Evolutionary conservation across 2,329 filamentous ascomycete genomes (phyloP).

Genomic region (Blumeria hordei): DNA sequence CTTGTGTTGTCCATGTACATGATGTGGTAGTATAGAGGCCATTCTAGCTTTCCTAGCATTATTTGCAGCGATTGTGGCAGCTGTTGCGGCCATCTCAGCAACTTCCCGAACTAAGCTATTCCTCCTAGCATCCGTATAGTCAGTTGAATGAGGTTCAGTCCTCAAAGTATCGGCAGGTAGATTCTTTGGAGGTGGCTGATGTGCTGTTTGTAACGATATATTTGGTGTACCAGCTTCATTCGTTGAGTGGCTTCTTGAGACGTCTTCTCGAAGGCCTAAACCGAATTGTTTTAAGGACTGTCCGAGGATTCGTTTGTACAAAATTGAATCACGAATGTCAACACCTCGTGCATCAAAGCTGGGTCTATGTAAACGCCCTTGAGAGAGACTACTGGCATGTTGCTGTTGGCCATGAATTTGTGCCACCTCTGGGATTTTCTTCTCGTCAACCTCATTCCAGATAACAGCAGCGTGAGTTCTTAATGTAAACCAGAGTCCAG

Average conservation of each 20-base stretch:
- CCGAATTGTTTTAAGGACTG: conserved; percentile 75
- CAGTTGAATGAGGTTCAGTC: conserved; percentile 31
- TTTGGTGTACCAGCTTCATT: conserved; percentile 16
- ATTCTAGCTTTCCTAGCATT: conserved; percentile 37
- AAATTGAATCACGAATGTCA: conserved; percentile 64
- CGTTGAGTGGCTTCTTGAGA: conserved; percentile 18
- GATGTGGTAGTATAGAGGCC: conserved; percentile 19
- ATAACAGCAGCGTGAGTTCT: conserved; percentile 91
- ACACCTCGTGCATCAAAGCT: conserved; percentile 14
- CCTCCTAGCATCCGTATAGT: conserved; percentile 64
- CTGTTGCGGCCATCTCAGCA: conserved; percentile 80
- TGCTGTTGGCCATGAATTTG: conserved; percentile 9
- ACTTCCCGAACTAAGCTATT: conserved; percentile 62
- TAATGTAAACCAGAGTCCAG: conserved; percentile 86
- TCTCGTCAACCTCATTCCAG: conserved; percentile 68
- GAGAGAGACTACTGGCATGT: conserved; percentile 8
- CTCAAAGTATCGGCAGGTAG: conserved; percentile 21
- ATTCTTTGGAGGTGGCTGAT: conserved; percentile 52
- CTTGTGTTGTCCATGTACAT: conserved; percentile 10
- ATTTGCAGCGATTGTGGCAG: conserved; percentile 63
- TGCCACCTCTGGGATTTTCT: conserved; percentile 32
- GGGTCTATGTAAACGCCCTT: conserved; percentile 10
- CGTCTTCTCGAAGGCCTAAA: conserved; percentile 28
- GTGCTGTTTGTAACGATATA: conserved; percentile 28
- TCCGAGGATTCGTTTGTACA: conserved; percentile 83